Percentiles rank a stretch among this genome's conserved stretches.
These are phyloP conservation scores for Conticribra weissflogii DNA, from an alignment of 108 stramenopile species.

Conservation along the genomic window DNA sequence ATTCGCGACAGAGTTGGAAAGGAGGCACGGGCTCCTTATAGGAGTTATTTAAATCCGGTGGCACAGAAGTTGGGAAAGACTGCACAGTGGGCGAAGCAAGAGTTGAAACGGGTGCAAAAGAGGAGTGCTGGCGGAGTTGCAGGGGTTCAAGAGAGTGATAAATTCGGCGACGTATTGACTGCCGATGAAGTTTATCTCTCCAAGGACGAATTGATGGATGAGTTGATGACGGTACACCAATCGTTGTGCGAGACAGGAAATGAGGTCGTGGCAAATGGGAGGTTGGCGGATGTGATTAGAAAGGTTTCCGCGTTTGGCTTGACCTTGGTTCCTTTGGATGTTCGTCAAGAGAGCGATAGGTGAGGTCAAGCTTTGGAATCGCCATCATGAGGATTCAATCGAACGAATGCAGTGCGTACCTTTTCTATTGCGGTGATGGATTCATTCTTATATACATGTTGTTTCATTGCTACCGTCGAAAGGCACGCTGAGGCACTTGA, in stretches of 20 bases:
- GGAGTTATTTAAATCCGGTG: conserved; percentile 66
- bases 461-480: not conserved
- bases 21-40: conserved; percentile 71
- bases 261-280: conserved; percentile 81
- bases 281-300: conserved; percentile 86
- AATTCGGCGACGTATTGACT: conserved; percentile 16
- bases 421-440: too few relatives aligned
- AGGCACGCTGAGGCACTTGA: conserved; percentile 93
- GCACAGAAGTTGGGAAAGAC: conserved; percentile 64
- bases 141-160: not conserved
- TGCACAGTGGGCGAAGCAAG: conserved; percentile 64
- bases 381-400: too few relatives aligned
- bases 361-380: too few relatives aligned
- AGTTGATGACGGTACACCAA: conserved; percentile 79
- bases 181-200: conserved; percentile 59
- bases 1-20: conserved; percentile 63
- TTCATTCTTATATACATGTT: too few relatives aligned
- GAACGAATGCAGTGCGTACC: too few relatives aligned
- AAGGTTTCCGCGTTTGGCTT: conserved; percentile 93
- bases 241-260: conserved; percentile 87
- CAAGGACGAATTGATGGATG: conserved; percentile 79
- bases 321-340: conserved; percentile 89
- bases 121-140: not conserved
- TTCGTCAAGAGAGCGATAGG: conserved; percentile 91
- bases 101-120: conserved; percentile 47